These are phyloP conservation scores for Rosa rugosa DNA, from an alignment of 306 rosid species.

Conservation along the genomic window DNA sequence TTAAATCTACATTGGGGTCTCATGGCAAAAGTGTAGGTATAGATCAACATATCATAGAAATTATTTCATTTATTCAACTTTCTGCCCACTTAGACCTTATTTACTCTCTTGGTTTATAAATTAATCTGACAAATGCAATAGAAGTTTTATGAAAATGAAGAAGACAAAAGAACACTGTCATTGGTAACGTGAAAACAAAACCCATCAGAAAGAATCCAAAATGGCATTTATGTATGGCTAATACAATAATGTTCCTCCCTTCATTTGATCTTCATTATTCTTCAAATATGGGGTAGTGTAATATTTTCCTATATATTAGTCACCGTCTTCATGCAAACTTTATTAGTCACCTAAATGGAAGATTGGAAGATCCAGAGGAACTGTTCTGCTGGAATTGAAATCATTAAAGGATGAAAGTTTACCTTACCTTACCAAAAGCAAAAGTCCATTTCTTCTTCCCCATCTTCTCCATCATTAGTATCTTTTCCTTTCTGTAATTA, in stretches of 20 bases:
- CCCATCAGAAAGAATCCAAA: background rate
- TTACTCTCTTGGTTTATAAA: background rate
- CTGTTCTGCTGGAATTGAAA: background rate
- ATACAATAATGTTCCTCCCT: background rate
- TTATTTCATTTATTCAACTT: no score
- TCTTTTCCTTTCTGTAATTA: background rate
- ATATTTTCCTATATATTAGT: background rate
- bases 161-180: background rate
- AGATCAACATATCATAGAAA: no score
- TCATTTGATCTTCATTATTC: background rate
- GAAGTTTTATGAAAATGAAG: background rate
- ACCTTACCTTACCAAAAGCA: background rate
- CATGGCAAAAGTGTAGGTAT: no score
- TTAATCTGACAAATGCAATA: background rate
- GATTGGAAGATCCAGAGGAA: background rate
- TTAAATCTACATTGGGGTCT: background rate
- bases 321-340: conserved; percentile 1
- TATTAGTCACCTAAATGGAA: background rate
- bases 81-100: background rate
- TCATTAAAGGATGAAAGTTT: background rate
- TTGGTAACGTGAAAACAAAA: background rate
- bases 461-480: background rate
- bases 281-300: background rate
- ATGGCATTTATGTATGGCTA: no score
- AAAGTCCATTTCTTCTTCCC: background rate